Conservation (phyloP, 2,329 filamentous ascomycete species). For the Escovopsis sp. region DNA sequence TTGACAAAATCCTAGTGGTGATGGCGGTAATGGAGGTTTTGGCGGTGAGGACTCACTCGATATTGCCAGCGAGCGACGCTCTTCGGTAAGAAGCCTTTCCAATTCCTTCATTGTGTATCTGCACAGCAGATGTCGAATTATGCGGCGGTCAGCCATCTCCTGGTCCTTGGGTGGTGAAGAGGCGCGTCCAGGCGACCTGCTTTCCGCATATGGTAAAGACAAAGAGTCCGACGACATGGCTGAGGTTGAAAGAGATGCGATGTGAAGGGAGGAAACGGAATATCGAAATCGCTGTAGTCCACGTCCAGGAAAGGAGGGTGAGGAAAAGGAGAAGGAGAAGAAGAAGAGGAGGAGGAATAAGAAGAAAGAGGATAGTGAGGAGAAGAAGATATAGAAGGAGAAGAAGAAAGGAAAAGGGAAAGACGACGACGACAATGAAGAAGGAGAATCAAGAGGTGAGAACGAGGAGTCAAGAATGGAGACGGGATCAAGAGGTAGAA, state of each 20-base stretch:
- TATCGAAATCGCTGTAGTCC: background rate
- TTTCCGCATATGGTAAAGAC: constrained; percentile 18
- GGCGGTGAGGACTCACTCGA: no score
- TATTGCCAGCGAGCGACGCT: constrained; percentile 11
- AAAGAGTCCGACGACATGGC: constrained; percentile 18
- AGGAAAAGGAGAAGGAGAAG: background rate
- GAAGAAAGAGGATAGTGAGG: background rate
- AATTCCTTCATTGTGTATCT: constrained; percentile 20
- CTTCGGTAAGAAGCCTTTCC: constrained; percentile 19
- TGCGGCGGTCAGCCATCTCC: constrained; percentile 17
- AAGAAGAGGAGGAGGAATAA: background rate
- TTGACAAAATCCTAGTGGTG: constrained; percentile 14
- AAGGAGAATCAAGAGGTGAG: background rate
- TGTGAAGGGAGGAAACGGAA: background rate
- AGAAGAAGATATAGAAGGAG: background rate
- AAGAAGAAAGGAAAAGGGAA: background rate
- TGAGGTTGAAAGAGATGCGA: background rate
- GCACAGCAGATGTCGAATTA: constrained; percentile 20
- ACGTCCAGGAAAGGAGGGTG: background rate
- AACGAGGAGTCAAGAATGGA: background rate
- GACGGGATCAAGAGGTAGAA: no score
- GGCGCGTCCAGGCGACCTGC: constrained; percentile 13
- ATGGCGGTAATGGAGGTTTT: no score
- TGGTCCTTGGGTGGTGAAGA: constrained; percentile 12
- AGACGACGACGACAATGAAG: no score